Evolutionary conservation across 2,329 filamentous ascomycete genomes (phyloP), one percentile per base, ranked within the genome.

Genomic region (Dryadomyces sulphureus): DNA sequence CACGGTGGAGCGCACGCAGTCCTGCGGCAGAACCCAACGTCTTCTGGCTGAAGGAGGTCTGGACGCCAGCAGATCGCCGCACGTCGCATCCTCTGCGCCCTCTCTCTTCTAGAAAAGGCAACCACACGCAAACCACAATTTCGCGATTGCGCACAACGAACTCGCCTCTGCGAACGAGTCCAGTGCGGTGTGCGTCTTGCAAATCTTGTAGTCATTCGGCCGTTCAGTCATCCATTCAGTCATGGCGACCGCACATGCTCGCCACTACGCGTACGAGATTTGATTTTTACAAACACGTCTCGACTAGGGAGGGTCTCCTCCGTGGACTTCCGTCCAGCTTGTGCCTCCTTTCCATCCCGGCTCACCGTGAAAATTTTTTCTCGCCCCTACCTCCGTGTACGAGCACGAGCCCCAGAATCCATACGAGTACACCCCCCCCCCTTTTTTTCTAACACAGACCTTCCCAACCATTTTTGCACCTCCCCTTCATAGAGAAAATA

Each of bases 1-100:
- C 39, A 41, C 36, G 40, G 44, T 49, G 47, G 47, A 41, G 30
- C 20, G 1, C 7, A 12, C 22, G n/a, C 4, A n/a, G 41, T 22
- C 19, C 17, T 21, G 27, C 25, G 41, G 14, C 27, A n/a, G 27
- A 43, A 43, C 41, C 41, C 41, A 43, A 43, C 41, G 41, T 36
- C 25, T 43, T 43, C 14, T 43, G 3, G 11, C 24, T 11, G 7
- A 12, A 3, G 9, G 16, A 8, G 16, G 27, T 32, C 27, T 32
- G 27, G 27, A 32, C 16, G 27, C 27, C 27, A 32, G 27, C 11
- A 9, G 27, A 32, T 32, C 27, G 4, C 16, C 16, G 27, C 27
- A 9, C 7, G 11, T 9, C 27, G 27, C 11, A 40, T 2, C 22
- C 21, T 40, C 12, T 39, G 12, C 21, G 8, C 11, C 17, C 19